A percentile compares a stretch with the other conserved stretches of the same genome.
Conservation (phyloP, 2,329 filamentous ascomycete species). For the Pyrenophora teres region DNA sequence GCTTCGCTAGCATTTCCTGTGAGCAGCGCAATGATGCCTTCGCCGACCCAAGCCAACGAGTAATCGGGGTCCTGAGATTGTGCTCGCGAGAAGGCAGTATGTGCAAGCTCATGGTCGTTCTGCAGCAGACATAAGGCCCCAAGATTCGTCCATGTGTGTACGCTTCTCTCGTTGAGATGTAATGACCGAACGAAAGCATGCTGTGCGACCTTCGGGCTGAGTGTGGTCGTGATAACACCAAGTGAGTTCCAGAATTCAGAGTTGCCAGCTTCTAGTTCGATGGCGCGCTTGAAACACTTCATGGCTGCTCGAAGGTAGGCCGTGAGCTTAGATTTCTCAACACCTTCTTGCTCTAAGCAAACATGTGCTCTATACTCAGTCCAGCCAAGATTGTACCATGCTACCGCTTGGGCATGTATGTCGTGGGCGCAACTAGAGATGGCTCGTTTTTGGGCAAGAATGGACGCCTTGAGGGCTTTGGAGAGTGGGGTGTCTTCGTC, state of each 20-base stretch:
- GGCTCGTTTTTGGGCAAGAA: conserved; percentile 86
- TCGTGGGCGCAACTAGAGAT: conserved; percentile 75
- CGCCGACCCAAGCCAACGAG: conserved; percentile 90
- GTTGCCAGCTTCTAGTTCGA: conserved; percentile 93
- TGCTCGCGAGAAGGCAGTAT: conserved; percentile 84
- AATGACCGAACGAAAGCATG: conserved; percentile 91
- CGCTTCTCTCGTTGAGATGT: conserved; percentile 86
- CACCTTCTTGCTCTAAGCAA: conserved; percentile 58
- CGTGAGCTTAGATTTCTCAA: conserved; percentile 53
- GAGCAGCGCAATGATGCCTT: conserved; percentile 81
- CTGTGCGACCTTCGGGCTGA: conserved; percentile 87
- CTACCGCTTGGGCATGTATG: conserved; percentile 86
- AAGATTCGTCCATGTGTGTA: conserved; percentile 87
- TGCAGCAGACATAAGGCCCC: conserved; percentile 84
- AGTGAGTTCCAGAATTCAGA: conserved; percentile 97
- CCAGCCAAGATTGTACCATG: conserved; percentile 97
- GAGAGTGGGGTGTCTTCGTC: conserved; percentile 48
- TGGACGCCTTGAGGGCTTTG: conserved; percentile 69
- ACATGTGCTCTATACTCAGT: conserved; percentile 82
- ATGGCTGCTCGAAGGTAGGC: conserved; percentile 80
- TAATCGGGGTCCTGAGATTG: conserved; percentile 96
- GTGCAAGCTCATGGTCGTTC: conserved; percentile 82
- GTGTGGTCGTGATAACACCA: conserved; percentile 83
- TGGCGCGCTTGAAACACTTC: conserved; percentile 90
- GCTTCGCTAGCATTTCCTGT: conserved; percentile 78